These are phyloP conservation scores for Aspergillus hortae DNA, from an alignment of 2,329 filamentous ascomycete species.

Conservation along the genomic window DNA sequence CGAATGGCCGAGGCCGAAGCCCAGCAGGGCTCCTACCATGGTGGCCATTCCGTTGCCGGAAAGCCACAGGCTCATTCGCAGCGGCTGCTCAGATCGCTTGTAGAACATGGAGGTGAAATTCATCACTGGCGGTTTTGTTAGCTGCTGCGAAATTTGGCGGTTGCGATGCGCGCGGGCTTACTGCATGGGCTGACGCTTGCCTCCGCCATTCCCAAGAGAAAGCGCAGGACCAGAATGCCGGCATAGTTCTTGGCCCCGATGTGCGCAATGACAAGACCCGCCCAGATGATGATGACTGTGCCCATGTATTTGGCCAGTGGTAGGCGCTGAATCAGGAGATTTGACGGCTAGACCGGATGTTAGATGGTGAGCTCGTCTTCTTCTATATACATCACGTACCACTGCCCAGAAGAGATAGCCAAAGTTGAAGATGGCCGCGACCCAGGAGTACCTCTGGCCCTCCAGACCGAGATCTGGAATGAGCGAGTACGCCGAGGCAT, in stretches of 20 bases:
- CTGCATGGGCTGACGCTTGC: constrained; percentile 33
- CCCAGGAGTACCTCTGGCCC: constrained; percentile 45
- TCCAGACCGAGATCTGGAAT: constrained; percentile 40
- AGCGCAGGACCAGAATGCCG: constrained; percentile 44
- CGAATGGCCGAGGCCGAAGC: constrained; percentile 34
- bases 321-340: constrained; percentile 40
- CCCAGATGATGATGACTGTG: constrained; percentile 42
- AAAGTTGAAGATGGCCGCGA: constrained; percentile 44
- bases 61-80: constrained; percentile 35
- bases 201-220: constrained; percentile 45
- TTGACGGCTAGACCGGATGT: constrained; percentile 31
- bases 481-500: constrained; percentile 42
- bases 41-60: constrained; percentile 36
- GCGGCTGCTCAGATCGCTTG: constrained; percentile 34
- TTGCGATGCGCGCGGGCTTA: constrained; percentile 7
- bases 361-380: constrained; percentile 12
- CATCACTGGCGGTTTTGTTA: constrained; percentile 22
- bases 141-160: not conserved
- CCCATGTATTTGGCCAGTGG: constrained; percentile 44
- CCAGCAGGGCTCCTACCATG: constrained; percentile 35
- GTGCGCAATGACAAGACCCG: constrained; percentile 35
- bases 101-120: constrained; percentile 38
- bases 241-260: constrained; percentile 39
- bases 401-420: constrained; percentile 34
- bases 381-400: not conserved